Evolutionary conservation across 2,329 filamentous ascomycete genomes (phyloP).

Genomic region (Raffaelea albimanens): DNA sequence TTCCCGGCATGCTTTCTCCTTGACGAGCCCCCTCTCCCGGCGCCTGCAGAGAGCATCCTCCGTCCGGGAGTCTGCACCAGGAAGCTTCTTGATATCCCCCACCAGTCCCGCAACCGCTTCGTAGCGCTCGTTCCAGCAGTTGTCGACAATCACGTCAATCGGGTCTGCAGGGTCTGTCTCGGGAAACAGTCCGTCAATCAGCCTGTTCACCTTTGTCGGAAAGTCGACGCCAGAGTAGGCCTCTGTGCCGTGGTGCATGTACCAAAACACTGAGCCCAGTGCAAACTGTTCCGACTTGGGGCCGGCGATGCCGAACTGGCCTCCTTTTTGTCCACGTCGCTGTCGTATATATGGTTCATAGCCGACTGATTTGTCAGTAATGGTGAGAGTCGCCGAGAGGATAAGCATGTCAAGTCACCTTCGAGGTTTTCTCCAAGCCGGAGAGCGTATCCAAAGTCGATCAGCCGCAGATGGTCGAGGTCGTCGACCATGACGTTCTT

Average conservation of each 20-base stretch:
- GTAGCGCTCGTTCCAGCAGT: neutral
- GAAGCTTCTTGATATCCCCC: neutral
- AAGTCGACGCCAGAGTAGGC: neutral
- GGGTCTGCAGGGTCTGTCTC: neutral
- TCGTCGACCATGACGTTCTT: neutral
- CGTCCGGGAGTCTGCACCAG: neutral
- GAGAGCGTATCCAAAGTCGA: neutral
- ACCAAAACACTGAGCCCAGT: slow-evolving; percentile 1
- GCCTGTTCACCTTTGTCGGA: too few species aligned
- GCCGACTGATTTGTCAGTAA: too few species aligned
- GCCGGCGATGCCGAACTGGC: neutral
- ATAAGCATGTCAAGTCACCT: too few species aligned
- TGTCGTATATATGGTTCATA: neutral
- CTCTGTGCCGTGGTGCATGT: neutral
- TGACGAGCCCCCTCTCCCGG: too few species aligned
- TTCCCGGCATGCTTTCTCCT: too few species aligned
- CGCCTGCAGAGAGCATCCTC: neutral
- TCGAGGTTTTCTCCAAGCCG: neutral
- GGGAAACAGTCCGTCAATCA: neutral
- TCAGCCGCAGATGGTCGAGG: neutral
- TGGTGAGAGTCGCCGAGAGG: too few species aligned
- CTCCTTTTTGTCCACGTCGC: neutral
- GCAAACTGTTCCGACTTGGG: neutral
- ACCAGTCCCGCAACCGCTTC: neutral
- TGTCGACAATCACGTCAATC: neutral